Base-by-base conservation (phyloP, 768 basidiomycete species). In the Multifurca ochricompacta region DNA sequence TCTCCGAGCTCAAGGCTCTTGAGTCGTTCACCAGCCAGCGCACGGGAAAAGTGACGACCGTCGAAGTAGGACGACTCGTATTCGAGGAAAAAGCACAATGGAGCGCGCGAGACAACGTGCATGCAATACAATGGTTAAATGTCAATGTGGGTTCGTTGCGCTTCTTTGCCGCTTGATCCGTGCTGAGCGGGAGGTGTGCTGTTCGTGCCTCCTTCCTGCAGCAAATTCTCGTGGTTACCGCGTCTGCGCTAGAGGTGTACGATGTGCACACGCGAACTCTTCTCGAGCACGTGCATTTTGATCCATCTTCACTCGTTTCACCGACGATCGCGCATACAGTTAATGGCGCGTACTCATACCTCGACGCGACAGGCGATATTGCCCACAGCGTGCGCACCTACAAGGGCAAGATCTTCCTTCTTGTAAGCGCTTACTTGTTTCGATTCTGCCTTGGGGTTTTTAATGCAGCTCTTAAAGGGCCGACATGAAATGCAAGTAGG, bases 61-160 rank as follows among this genome's bases (percentile, higher is more conserved):
- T 82, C 28, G 86, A 85, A 48, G 71, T 82, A 21, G 87, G 86
- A 10, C 74, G 76, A 21, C 74, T 91, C 28, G 71, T 80, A 1
- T 81, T 88, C 63, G 77, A 82, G 58, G 76, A 82, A 50, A 71
- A 71, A 19, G 78, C 77, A 16, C 74, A 70, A 53, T 92, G 82
- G 82, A 71, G 68, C 10, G 76, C 80, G 3, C 75, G 80, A 28
- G 79, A 78, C 25, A 75, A 79, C 51, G 77, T 93, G 18, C 70
- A 88, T 32, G 82, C 83, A 7, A 56, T 96, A 30, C 85, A 92
- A 59, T 97, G 95, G 96, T 73, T 93, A 63, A 94, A 91, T 68
- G 73, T 74, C 55, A 80, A 84, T 71, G 95, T 97, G 72, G 71
- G 93, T 82, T 65, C 66, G 62, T 71, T 71, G 8, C 27, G 56